These are phyloP conservation scores for Astrocystis sublimbata DNA, from an alignment of 495 filamentous ascomycete genomes.

Conservation along the genomic window DNA sequence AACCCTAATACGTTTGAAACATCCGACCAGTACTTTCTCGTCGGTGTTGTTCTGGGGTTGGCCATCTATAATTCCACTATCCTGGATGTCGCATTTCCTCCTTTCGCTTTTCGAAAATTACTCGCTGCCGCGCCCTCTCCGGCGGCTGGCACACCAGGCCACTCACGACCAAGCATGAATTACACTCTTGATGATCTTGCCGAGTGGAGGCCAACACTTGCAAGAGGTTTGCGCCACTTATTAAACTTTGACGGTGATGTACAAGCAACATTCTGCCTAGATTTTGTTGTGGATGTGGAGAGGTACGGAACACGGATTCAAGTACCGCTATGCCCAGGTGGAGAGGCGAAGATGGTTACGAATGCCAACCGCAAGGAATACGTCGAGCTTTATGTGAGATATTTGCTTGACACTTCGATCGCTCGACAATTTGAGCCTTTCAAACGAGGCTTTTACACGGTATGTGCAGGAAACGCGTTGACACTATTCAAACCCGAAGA, in stretches of 20 bases:
- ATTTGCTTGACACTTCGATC: conserved; percentile 78
- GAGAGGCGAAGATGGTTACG: conserved; percentile 76
- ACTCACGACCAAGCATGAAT: conserved; percentile 61
- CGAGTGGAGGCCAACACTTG: conserved; percentile 77
- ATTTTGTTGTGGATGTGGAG: conserved; percentile 78
- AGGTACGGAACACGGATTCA: conserved; percentile 69
- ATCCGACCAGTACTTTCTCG: conserved; percentile 90
- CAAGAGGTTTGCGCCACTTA: conserved; percentile 71
- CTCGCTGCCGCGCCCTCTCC: conserved; percentile 67
- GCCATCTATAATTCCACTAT: conserved; percentile 98
- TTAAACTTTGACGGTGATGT: conserved; percentile 87
- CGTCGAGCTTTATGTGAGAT: conserved; percentile 82
- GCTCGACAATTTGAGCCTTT: conserved; percentile 90
- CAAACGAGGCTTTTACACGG: conserved; percentile 91
- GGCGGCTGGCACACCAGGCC: conserved; percentile 51
- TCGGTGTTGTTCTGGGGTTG: conserved; percentile 84
- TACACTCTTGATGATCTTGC: conserved; percentile 83
- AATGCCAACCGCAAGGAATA: conserved; percentile 84
- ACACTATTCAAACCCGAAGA: conserved; percentile 93
- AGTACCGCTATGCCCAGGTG: conserved; percentile 73
- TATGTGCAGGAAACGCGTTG: conserved; percentile 87
- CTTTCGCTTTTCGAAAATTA: conserved; percentile 91
- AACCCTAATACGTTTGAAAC: conserved; percentile 90
- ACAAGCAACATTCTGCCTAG: conserved; percentile 75
- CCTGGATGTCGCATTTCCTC: conserved; percentile 84